Evolutionary conservation across 768 basidiomycete species (phyloP), one percentile per base, ranked within the genome.

Genomic region (Hygrophorus pudorinus): DNA sequence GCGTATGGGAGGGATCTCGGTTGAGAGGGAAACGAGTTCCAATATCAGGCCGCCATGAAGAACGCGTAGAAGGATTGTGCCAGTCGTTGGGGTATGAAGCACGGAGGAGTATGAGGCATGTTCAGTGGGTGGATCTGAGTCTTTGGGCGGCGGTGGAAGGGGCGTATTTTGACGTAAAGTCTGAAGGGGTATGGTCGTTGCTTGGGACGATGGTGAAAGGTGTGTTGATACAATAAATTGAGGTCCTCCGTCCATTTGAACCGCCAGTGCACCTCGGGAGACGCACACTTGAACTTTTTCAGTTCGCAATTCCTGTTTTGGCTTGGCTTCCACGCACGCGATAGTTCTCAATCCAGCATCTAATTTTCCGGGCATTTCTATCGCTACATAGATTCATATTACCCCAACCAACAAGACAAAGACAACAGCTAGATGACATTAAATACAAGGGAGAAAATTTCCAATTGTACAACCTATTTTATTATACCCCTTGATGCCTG

Each of bases 1-100:
- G 46, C 86, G 79, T 49, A 90, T 72, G 13, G 87, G 79, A 27
- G 73, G 67, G 2, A 79, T 65, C 50, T 76, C 66, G 1, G 73
- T 70, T 4, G 84, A 76, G 36, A 89, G 65, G n/a, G 87, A 85
- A 30, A 79, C 56, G 37, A 93, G 74, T 55, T 92, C 86, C 34
- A 89, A 61, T 40, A 88, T 79, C 49, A 78, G 62, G 18, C 81
- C 82, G 36, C 73, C 77, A 49, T 90, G 81, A 43, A 90, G 67
- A 37, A 88, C 72, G 48, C 90, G 81, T 38, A 81, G 61, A 41
- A 90, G 72, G 42, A 91, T 69, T 39, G 81, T 72, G 12, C 84
- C 83, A 2, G 79, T 75, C 30, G 61, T 56, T 11, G 68, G 64
- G 4, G 79, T 69, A 50, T 79, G 70, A 45, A 83, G 66, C 42